Evolutionary conservation across 1,139 yeast species (phyloP).

Genomic region (Saccharomyces hybrid): DNA sequence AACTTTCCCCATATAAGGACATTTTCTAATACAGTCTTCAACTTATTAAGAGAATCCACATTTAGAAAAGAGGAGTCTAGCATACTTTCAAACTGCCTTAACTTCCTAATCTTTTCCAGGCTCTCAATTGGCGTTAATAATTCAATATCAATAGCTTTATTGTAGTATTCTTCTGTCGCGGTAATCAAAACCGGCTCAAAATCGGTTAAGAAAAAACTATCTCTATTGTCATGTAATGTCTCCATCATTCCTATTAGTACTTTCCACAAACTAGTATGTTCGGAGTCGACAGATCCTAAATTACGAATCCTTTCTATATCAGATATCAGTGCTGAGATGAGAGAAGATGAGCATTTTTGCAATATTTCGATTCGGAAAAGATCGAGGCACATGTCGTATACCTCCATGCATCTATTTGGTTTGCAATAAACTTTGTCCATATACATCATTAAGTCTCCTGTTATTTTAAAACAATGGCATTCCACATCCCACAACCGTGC

Average conservation of each 20-base stretch:
- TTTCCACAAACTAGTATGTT: conserved; percentile 9
- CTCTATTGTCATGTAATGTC: conserved; percentile 37
- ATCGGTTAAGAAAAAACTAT: conserved; percentile 49
- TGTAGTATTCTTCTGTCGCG: conserved; percentile 52
- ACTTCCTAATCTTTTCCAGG: conserved; percentile 43
- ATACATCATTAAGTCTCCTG: conserved; percentile 83
- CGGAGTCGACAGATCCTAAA: conserved; percentile 20
- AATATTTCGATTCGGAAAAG: conserved; percentile 46
- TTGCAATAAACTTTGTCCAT: conserved; percentile 76
- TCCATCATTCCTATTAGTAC: conserved; percentile 63
- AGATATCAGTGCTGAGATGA: conserved; percentile 13
- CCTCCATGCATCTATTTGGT: conserved; percentile 57
- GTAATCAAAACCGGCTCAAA: conserved; percentile 63
- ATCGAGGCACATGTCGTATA: conserved; percentile 69
- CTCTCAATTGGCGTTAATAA: conserved; percentile 45
- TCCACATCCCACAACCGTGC: conserved; percentile 68
- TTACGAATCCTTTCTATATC: conserved; percentile 18
- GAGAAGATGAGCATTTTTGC: conserved; percentile 17
- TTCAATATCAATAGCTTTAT: conserved; percentile 35
- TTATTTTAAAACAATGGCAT: conserved; percentile 64
- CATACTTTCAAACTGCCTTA: conserved; percentile 52
- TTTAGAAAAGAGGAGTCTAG: conserved; percentile 21
- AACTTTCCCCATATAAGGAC: conserved; percentile 22
- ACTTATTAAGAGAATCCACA: conserved; percentile 20
- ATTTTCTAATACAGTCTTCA: conserved; percentile 17